Percentiles rank a stretch among this genome's conserved stretches.
These are phyloP conservation scores for Grammothele lineata DNA, from an alignment of 768 basidiomycete genomes.

Conservation along the genomic window DNA sequence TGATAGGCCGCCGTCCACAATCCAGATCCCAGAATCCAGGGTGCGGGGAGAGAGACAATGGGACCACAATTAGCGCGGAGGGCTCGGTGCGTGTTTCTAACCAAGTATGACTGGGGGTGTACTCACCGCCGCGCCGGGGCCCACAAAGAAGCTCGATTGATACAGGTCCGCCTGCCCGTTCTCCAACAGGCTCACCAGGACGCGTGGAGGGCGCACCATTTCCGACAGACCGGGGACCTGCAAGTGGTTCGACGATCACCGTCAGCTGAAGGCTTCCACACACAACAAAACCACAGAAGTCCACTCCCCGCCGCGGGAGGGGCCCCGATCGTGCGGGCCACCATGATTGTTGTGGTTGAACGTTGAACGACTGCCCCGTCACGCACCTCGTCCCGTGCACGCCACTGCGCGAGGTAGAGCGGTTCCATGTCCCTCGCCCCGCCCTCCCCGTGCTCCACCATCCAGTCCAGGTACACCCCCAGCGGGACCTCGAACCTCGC, in stretches of 20 bases:
- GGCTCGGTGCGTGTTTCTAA: too few species aligned
- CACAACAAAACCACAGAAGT: neutral
- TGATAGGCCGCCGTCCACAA: too few species aligned
- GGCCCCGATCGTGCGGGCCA: too few species aligned
- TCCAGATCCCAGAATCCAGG: too few species aligned
- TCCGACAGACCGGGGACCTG: conserved; percentile 7
- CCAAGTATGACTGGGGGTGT: neutral
- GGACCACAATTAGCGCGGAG: too few species aligned
- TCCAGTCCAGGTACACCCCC: conserved; percentile 19
- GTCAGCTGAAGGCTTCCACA: neutral
- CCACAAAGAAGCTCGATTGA: conserved; percentile 21
- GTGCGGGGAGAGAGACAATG: too few species aligned
- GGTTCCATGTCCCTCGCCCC: conserved; percentile 6
- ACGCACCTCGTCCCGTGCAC: conserved; percentile 19
- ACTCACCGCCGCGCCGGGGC: conserved; percentile 19
- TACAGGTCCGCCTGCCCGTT: conserved; percentile 17
- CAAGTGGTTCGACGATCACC: too few species aligned
- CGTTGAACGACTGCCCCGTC: neutral
- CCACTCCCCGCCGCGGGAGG: too few species aligned
- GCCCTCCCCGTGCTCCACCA: neutral
- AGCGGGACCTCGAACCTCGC: conserved; percentile 14
- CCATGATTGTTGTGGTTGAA: too few species aligned
- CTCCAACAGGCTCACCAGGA: conserved; percentile 14
- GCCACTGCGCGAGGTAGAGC: conserved; percentile 20
- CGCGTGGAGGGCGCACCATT: conserved; percentile 8